These are phyloP conservation scores for Fusarium sp. DNA, from an alignment of 2,329 filamentous ascomycete genomes.

Conservation along the genomic window DNA sequence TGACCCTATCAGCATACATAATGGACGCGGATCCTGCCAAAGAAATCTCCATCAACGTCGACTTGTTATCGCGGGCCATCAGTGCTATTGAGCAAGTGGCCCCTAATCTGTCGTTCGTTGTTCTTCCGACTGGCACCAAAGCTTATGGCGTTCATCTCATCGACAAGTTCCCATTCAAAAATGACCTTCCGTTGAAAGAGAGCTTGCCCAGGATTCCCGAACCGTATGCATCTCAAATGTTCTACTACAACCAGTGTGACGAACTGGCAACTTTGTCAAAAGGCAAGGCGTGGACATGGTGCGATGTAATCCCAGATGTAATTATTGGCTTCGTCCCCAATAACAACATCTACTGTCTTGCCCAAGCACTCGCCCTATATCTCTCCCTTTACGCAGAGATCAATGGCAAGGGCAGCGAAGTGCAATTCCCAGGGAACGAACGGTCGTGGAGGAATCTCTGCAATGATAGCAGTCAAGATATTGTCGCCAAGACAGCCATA, in stretches of 20 bases:
- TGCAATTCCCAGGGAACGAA: slow-evolving; percentile 55
- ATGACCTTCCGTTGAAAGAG: slow-evolving; percentile 57
- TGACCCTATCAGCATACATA: slow-evolving; percentile 51
- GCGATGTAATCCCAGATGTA: slow-evolving; percentile 60
- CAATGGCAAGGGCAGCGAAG: slow-evolving; percentile 54
- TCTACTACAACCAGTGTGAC: slow-evolving; percentile 64
- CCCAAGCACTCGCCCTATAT: slow-evolving; percentile 57
- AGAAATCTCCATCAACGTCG: slow-evolving; percentile 55
- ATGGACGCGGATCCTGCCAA: slow-evolving; percentile 53
- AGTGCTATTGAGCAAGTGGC: slow-evolving; percentile 56
- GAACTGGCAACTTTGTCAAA: slow-evolving; percentile 53
- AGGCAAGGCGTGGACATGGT: slow-evolving; percentile 61
- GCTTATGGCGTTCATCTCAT: slow-evolving; percentile 54
- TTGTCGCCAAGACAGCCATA: slow-evolving; percentile 59
- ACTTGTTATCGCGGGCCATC: slow-evolving; percentile 57
- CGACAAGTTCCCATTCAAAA: slow-evolving; percentile 49
- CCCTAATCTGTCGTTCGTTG: slow-evolving; percentile 56
- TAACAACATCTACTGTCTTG: slow-evolving; percentile 60
- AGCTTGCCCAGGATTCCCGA: slow-evolving; percentile 58
- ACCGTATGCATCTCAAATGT: slow-evolving; percentile 60
- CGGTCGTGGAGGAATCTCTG: slow-evolving; percentile 52
- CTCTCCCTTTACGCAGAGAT: slow-evolving; percentile 55
- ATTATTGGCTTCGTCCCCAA: slow-evolving; percentile 62
- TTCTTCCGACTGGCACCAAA: slow-evolving; percentile 61
- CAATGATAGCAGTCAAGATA: slow-evolving; percentile 57